Percentiles rank a stretch among this genome's conserved stretches.
phyloP scores from a whole-genome alignment of 768 basidiomycete species.

The Galerina marginata region DNA sequence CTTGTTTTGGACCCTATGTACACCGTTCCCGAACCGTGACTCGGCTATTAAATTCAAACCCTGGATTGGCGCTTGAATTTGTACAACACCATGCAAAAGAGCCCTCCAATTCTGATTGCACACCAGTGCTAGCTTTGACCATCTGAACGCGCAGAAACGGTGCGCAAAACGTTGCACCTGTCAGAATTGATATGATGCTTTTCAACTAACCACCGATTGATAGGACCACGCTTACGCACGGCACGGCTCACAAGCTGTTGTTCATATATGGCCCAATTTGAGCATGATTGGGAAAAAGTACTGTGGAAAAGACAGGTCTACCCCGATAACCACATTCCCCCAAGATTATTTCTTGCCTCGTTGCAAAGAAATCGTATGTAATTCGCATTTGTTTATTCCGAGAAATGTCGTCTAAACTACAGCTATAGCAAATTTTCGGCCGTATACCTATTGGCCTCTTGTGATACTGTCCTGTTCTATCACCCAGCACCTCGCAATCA shows the following conservation, averaged over 20 bases:
- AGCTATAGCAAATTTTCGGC: conserved; percentile 73
- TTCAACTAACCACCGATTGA: too few species aligned
- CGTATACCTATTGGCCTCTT: conserved; percentile 77
- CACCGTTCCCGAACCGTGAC: too few species aligned
- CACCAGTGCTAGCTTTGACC: not conserved
- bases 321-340: conserved; percentile 88
- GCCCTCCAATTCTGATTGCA: not conserved
- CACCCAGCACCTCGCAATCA: conserved; percentile 82
- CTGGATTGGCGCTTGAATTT: not conserved
- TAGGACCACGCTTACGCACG: too few species aligned
- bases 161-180: too few species aligned
- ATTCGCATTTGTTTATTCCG: not conserved
- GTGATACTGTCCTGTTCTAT: conserved; percentile 75
- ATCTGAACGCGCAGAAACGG: not conserved
- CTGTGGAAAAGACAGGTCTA: conserved; percentile 80
- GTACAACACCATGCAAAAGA: not conserved
- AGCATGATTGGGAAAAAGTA: conserved; percentile 64
- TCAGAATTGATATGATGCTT: too few species aligned
- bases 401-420: conserved; percentile 6
- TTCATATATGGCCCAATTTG: not conserved
- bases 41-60: too few species aligned
- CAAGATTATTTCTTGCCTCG: conserved; percentile 74
- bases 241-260: too few species aligned
- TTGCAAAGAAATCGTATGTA: conserved; percentile 78
- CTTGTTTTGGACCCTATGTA: too few species aligned